Evolutionary conservation across 2,329 filamentous ascomycete species (phyloP).

Genomic region (Pleoardoris graminearum): DNA sequence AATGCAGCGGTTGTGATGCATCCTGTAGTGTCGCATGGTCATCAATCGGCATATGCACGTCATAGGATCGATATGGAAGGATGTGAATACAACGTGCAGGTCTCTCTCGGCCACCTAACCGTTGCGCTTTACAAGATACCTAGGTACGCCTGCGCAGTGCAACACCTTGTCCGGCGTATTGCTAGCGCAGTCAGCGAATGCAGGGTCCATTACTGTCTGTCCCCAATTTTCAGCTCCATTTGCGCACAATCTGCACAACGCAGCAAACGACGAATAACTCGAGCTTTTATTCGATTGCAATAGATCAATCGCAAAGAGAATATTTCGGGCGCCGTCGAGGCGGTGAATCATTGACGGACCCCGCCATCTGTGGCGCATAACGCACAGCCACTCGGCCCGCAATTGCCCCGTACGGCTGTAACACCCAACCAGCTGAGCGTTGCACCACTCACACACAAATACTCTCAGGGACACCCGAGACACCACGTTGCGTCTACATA

Average conservation of each 20-base stretch:
- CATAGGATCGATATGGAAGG: too few species aligned
- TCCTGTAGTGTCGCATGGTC: too few species aligned
- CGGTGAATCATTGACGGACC: not conserved
- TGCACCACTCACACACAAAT: not conserved
- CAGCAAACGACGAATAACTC: too few species aligned
- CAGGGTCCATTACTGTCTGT: slow-evolving; percentile 23
- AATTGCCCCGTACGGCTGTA: not conserved
- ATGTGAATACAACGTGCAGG: too few species aligned
- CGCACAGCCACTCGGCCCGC: slow-evolving; percentile 8
- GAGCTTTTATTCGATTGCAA: too few species aligned
- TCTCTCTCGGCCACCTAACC: too few species aligned
- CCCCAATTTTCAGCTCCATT: not conserved
- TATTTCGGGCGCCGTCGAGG: slow-evolving; percentile 1
- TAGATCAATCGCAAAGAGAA: too few species aligned
- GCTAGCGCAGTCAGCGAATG: slow-evolving; percentile 23
- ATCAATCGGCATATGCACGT: too few species aligned
- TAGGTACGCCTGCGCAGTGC: too few species aligned
- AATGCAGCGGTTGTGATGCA: too few species aligned
- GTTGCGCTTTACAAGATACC: too few species aligned
- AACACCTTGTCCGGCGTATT: slow-evolving; percentile 1
- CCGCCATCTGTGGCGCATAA: not conserved
- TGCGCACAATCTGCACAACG: too few species aligned
- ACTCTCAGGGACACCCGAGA: not conserved
- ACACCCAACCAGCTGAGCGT: not conserved
- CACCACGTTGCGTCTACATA: not conserved